Base-by-base conservation (phyloP, 139 green algal species). In the Diplosphaera chodatii region DNA sequence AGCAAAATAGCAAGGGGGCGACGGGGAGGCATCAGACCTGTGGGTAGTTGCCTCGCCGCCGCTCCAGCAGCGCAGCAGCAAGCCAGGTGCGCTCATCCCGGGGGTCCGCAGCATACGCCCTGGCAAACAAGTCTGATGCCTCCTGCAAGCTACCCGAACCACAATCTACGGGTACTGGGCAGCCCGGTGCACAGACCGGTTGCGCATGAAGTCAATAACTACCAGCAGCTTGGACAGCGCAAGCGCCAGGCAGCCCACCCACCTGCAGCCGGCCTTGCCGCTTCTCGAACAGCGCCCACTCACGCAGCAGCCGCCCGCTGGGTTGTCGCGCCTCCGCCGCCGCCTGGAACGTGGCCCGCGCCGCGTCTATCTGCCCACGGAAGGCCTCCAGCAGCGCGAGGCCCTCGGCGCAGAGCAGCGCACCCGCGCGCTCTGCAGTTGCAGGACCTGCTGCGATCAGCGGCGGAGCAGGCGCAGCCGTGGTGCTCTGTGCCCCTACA, bases 201-300 rank as follows among this genome's bases (percentile, higher is more conserved):
- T 10, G 13, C 8, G 37, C 37, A 48, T 8, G 10, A 48, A 48
- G n/a, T 64, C 15, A 23, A 64, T 64, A 18, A 28, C 23, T n/a
- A 15, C 10, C 21, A 64, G 55, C 8, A 6, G n/a, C n/a, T 64
- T 4, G n/a, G n/a, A 64, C 55, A 64, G 55, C 22, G 4, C 6
- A 6, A 64, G n/a, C n/a, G n/a, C n/a, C n/a, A n/a, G n/a, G 6
- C 21, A 64, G 22, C 21, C 25, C 30, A 63, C 62, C 27, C 59
- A 80, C 77, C 64, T 81, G 55, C 15, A 82, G 48, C 27, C 89
- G 70, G 6, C 83, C 84, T 25, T 70, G 40, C 70, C 81, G 79
- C 83, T 91, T 90, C 77, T 94, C 89, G 40, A 94, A 82, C 23
- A 83, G 68, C 8, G 81, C 89, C 77, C 82, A 89, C 33, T 81